Evolutionary conservation across 2,329 filamentous ascomycete species (phyloP).

Genomic region (Leptographium procerum): DNA sequence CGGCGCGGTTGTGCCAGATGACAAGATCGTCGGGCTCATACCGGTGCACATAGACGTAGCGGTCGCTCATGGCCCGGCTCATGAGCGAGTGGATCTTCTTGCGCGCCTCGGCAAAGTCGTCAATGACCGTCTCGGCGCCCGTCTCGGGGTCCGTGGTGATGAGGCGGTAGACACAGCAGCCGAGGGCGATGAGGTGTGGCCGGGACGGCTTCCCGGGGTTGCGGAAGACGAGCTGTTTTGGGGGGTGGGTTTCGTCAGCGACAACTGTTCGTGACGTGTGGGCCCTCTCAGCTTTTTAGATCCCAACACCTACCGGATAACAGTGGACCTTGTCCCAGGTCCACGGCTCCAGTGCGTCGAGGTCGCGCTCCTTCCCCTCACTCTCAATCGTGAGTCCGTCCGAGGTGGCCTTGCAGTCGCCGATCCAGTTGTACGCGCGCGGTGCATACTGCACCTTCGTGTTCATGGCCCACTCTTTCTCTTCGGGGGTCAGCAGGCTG

Average conservation of each 20-base stretch:
- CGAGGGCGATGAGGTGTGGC: slow-evolving; percentile 3
- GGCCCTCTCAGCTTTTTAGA: too few species aligned
- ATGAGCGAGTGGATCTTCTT: not conserved
- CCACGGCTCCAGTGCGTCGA: not conserved
- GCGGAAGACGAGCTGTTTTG: not conserved
- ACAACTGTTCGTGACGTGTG: too few species aligned
- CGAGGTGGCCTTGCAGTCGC: slow-evolving; percentile 3
- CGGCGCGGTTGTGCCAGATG: slow-evolving; percentile 4
- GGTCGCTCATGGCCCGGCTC: not conserved
- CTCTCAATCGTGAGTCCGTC: slow-evolving; percentile 4
- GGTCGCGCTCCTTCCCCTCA: not conserved
- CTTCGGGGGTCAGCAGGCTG: not conserved
- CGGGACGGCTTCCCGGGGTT: slow-evolving; percentile 1
- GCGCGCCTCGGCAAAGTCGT: not conserved
- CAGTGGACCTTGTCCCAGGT: slow-evolving; percentile 6
- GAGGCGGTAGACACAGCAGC: slow-evolving; percentile 3
- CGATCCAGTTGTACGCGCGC: slow-evolving; percentile 2
- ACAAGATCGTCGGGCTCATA: slow-evolving; percentile 1
- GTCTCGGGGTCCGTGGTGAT: slow-evolving; percentile 3
- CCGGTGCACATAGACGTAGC: slow-evolving; percentile 2
- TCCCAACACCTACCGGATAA: not conserved
- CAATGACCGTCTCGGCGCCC: not conserved
- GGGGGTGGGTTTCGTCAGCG: too few species aligned
- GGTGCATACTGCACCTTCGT: slow-evolving; percentile 2
- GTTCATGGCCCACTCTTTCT: slow-evolving; percentile 4